Conservation (phyloP, 768 basidiomycete genomes). For the Lentinula guzmanii region DNA sequence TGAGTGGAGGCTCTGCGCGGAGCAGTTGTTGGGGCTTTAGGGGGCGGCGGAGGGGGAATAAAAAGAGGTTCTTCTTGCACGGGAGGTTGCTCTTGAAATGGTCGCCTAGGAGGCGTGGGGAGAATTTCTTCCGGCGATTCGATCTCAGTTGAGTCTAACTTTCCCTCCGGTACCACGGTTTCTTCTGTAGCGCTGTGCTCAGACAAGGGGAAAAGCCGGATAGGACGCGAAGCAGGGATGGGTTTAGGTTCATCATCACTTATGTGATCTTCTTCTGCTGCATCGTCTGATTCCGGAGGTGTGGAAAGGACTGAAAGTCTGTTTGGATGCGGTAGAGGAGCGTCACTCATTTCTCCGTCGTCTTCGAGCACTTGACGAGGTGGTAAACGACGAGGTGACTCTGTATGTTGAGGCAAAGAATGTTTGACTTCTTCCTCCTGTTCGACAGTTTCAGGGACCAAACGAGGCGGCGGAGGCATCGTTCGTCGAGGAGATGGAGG, state of each 20-base stretch:
- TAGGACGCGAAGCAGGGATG: background rate
- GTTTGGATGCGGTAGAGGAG: conserved; percentile 3
- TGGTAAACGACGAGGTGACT: conserved; percentile 1
- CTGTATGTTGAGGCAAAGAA: background rate
- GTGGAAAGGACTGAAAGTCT: background rate
- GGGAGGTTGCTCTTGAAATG: background rate
- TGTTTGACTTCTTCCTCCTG: conserved; percentile 2
- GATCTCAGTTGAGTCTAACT: background rate
- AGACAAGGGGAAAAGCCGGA: background rate
- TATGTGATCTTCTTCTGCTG: background rate
- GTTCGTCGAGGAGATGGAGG: conserved; percentile 8
- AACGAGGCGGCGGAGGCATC: conserved; percentile 13
- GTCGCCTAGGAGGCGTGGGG: conserved; percentile 4
- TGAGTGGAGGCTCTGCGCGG: background rate
- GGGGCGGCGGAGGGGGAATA: conserved; percentile 15
- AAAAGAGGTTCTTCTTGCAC: conserved; percentile 8
- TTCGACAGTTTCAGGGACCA: conserved; percentile 2
- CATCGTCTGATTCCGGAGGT: background rate
- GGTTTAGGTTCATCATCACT: conserved; percentile 1
- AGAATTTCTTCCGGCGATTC: conserved; percentile 2
- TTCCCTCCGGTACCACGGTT: background rate
- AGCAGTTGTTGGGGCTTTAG: conserved; percentile 14
- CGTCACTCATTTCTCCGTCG: conserved; percentile 4
- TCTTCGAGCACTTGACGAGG: conserved; percentile 1
- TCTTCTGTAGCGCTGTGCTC: background rate